phyloP scores from a whole-genome alignment of 2,329 filamentous ascomycete species.

The Colletotrichum lini region DNA sequence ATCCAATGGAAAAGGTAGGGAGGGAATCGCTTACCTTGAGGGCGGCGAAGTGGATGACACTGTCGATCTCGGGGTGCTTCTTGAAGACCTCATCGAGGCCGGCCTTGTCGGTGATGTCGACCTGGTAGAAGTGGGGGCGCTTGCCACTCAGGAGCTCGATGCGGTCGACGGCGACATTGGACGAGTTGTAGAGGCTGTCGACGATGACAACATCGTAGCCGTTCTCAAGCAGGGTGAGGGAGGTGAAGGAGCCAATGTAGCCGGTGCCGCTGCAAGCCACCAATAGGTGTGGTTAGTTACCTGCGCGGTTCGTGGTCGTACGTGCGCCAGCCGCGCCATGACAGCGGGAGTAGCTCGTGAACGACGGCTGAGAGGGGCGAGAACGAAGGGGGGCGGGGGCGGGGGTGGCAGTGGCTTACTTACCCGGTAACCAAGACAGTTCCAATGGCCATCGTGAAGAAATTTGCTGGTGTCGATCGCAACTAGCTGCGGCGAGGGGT shows the following conservation, averaged over 20 bases:
- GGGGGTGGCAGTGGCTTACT: constrained; percentile 68
- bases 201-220: constrained; percentile 97
- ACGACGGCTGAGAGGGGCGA: background rate
- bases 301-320: background rate
- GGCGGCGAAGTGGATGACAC: constrained; percentile 98
- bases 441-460: constrained; percentile 78
- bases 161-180: constrained; percentile 89
- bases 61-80: constrained; percentile 93
- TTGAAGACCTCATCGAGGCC: constrained; percentile 89
- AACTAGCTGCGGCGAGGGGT: constrained; percentile 26
- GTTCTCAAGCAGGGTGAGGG: constrained; percentile 90
- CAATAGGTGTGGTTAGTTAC: constrained; percentile 29
- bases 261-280: constrained; percentile 83
- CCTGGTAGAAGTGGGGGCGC: constrained; percentile 85
- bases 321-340: constrained; percentile 30
- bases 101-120: constrained; percentile 89
- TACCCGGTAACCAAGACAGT: constrained; percentile 95
- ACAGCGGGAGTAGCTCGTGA: constrained; percentile 3
- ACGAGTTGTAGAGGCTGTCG: constrained; percentile 98
- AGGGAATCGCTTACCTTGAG: constrained; percentile 78
- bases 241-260: constrained; percentile 99
- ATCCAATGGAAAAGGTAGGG: background rate
- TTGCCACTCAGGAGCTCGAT: constrained; percentile 95
- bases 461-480: constrained; percentile 34
- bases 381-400: no score